Evolutionary conservation across 1,139 yeast species (phyloP).

Genomic region (Zygoascus sp.): DNA sequence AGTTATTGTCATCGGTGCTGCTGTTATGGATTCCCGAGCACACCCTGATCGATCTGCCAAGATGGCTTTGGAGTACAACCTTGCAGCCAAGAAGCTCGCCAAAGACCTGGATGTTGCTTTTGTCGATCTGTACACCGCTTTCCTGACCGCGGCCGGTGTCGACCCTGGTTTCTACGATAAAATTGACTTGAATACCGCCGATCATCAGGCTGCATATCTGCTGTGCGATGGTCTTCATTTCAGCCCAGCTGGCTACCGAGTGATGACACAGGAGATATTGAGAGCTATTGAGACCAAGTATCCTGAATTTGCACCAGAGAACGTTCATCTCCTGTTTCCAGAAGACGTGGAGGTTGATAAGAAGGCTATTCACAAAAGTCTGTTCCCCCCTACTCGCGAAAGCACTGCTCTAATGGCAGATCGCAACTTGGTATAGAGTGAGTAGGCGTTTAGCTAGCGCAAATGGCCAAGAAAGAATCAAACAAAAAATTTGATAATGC

Average conservation of each 20-base stretch:
- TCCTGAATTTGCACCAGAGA: slow-evolving; percentile 42
- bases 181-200: neutral
- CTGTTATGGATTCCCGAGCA: slow-evolving; percentile 40
- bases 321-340: slow-evolving; percentile 12
- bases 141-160: slow-evolving; percentile 31
- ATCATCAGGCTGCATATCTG: slow-evolving; percentile 17
- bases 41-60: slow-evolving; percentile 45
- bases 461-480: too few relatives aligned
- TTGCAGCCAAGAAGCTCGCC: slow-evolving; percentile 48
- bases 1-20: slow-evolving; percentile 45
- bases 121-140: slow-evolving; percentile 49
- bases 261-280: slow-evolving; percentile 42
- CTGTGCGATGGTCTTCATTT: slow-evolving; percentile 66
- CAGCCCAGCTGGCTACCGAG: slow-evolving; percentile 53
- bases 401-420: neutral
- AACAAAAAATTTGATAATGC: too few relatives aligned
- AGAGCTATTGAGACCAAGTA: slow-evolving; percentile 37
- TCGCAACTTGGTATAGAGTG: neutral
- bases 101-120: slow-evolving; percentile 44
- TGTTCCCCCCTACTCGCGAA: neutral
- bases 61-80: slow-evolving; percentile 46
- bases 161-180: neutral
- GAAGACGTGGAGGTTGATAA: neutral
- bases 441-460: too few relatives aligned
- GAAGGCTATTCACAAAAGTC: neutral